Evolutionary conservation across 345 rosid species (phyloP).

Genomic region (Boechera retrofracta): DNA sequence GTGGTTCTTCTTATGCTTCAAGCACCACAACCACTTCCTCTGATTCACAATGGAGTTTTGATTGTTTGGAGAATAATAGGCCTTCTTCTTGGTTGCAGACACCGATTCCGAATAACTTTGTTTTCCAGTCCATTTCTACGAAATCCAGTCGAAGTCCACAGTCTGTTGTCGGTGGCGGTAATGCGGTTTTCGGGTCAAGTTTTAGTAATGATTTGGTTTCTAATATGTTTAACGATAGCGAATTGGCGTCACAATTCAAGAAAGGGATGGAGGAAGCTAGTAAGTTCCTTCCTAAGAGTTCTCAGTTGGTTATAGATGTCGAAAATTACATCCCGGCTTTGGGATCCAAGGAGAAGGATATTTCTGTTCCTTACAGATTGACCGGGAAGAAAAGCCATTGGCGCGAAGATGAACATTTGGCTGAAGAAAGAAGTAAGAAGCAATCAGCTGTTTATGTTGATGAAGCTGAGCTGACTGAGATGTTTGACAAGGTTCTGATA

Average conservation of each 20-base stretch:
- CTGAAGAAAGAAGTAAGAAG: slow-evolving; percentile 65
- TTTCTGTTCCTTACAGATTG: slow-evolving; percentile 40
- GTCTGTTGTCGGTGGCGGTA: slow-evolving; percentile 34
- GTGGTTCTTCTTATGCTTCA: slow-evolving; percentile 46
- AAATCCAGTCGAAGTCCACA: slow-evolving; percentile 1
- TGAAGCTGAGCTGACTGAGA: slow-evolving; percentile 58
- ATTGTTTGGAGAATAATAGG: slow-evolving; percentile 47
- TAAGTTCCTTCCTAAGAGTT: slow-evolving; percentile 66
- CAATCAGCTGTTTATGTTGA: slow-evolving; percentile 53
- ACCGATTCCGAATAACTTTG: slow-evolving; percentile 50
- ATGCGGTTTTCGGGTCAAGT: slow-evolving; percentile 44
- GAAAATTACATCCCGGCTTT: slow-evolving; percentile 26
- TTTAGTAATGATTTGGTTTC: slow-evolving; percentile 49
- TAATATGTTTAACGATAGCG: slow-evolving; percentile 46
- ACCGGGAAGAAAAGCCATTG: slow-evolving; percentile 58
- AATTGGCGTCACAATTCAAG: slow-evolving; percentile 58
- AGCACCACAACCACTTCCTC: slow-evolving; percentile 44
- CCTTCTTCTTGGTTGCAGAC: slow-evolving; percentile 41
- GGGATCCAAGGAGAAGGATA: slow-evolving; percentile 2
- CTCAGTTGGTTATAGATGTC: slow-evolving; percentile 51
- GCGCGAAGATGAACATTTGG: slow-evolving; percentile 53
- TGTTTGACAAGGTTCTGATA: slow-evolving; percentile 67
- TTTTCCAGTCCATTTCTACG: slow-evolving; percentile 53
- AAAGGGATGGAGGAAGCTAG: slow-evolving; percentile 82
- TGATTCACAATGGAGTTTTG: slow-evolving; percentile 52